Conservation (phyloP, 306 rosid species). For the Echinosophora koreensis region DNA sequence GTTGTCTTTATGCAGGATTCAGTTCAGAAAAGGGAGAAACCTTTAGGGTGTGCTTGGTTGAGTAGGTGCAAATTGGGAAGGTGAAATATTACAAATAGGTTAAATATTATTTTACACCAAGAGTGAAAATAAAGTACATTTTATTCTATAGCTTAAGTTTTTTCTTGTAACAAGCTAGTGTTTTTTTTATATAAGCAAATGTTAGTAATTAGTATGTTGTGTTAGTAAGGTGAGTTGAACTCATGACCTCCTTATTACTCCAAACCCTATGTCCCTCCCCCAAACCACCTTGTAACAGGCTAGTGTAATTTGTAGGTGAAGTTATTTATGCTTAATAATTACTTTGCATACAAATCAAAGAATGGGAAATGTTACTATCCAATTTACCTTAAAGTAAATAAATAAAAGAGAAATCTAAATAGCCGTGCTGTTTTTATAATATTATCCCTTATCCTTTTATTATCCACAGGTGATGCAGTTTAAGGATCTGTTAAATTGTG, state of each 20-base stretch:
- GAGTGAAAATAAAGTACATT: not conserved
- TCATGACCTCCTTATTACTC: too few relatives aligned
- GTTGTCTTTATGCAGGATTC: slow-evolving; percentile 33
- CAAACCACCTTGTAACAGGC: not conserved
- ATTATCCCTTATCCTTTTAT: not conserved
- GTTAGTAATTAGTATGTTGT: too few relatives aligned
- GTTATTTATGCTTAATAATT: too few relatives aligned
- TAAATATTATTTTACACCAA: not conserved
- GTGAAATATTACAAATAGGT: not conserved
- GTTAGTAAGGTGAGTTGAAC: too few relatives aligned
- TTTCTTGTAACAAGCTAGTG: not conserved
- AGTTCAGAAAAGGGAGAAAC: not conserved
- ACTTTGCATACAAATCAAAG: not conserved
- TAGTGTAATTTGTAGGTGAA: not conserved
- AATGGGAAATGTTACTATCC: not conserved
- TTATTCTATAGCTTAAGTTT: not conserved
- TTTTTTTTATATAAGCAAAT: too few relatives aligned
- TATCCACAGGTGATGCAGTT: not conserved
- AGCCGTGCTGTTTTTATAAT: too few relatives aligned
- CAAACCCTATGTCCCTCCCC: too few relatives aligned
- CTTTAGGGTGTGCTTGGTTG: not conserved
- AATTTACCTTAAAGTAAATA: not conserved
- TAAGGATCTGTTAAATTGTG: not conserved
- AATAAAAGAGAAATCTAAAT: not conserved
- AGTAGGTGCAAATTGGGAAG: not conserved